These are phyloP conservation scores for Mycena albidolilacea DNA, from an alignment of 768 basidiomycete genomes.

Conservation along the genomic window DNA sequence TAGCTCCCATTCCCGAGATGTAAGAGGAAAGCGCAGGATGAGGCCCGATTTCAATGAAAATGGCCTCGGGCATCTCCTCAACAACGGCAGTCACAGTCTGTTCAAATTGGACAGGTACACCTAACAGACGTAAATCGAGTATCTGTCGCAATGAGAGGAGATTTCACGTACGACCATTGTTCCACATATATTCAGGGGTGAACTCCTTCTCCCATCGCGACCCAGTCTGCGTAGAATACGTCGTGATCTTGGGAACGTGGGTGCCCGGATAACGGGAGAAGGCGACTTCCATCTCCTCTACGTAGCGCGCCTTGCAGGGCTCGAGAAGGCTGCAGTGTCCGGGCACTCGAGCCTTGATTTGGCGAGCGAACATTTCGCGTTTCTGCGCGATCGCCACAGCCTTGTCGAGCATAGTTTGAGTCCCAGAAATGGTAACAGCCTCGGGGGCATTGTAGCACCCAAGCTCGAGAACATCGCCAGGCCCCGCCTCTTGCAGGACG, in stretches of 20 bases:
- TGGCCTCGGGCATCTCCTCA: slow-evolving; percentile 39
- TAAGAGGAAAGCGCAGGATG: slow-evolving; percentile 58
- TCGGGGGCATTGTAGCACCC: slow-evolving; percentile 58
- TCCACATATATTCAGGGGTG: slow-evolving; percentile 58
- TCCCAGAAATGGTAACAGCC: slow-evolving; percentile 58
- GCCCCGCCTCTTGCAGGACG: slow-evolving; percentile 14
- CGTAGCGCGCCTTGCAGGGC: slow-evolving; percentile 49
- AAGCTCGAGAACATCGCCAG: slow-evolving; percentile 49
- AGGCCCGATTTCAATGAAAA: slow-evolving; percentile 55
- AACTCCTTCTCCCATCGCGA: slow-evolving; percentile 41
- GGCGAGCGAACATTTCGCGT: slow-evolving; percentile 51
- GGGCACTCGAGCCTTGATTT: slow-evolving; percentile 53
- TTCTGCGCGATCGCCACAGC: slow-evolving; percentile 47
- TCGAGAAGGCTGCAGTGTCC: slow-evolving; percentile 59
- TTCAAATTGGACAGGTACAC: slow-evolving; percentile 53
- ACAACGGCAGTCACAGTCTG: slow-evolving; percentile 48
- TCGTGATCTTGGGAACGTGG: slow-evolving; percentile 45
- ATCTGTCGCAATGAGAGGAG: not conserved
- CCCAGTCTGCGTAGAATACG: slow-evolving; percentile 57
- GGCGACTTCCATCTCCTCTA: slow-evolving; percentile 45
- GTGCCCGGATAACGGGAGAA: slow-evolving; percentile 51
- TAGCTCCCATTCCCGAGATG: slow-evolving; percentile 43
- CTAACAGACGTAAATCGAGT: not conserved
- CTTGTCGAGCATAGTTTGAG: slow-evolving; percentile 43
- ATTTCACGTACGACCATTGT: slow-evolving; percentile 46